A percentile compares a stretch with the other conserved stretches of the same genome.
These are phyloP conservation scores for Epichloe glyceriae DNA, from an alignment of 2,329 filamentous ascomycete genomes.

Conservation along the genomic window DNA sequence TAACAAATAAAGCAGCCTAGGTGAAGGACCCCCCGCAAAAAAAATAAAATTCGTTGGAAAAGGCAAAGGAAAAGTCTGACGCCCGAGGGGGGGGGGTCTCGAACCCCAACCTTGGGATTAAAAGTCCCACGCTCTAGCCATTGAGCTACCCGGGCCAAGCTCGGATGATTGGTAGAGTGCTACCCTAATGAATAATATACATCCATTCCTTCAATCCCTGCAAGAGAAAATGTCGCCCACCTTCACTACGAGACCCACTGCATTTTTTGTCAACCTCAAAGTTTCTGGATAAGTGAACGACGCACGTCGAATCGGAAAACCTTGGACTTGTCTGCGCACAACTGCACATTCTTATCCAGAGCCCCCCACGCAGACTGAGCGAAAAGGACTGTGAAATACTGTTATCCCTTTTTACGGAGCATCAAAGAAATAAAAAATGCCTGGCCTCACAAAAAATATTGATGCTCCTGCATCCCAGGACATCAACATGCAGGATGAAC, in stretches of 20 bases:
- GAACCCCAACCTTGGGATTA: constrained; percentile 22
- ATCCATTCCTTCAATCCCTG: fast-evolving
- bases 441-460: constrained; percentile 25
- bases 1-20: not conserved
- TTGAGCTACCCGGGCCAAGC: constrained; percentile 19
- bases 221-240: not conserved
- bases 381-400: too few species aligned
- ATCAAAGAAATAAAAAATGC: constrained; percentile 17
- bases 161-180: not conserved
- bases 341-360: not conserved
- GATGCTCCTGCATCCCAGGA: constrained; percentile 20
- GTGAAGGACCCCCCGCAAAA: not conserved
- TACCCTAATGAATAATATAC: not conserved
- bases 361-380: too few species aligned
- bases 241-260: not conserved
- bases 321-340: not conserved
- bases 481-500: constrained; percentile 32
- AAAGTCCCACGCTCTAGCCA: constrained; percentile 22
- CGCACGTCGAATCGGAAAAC: not conserved
- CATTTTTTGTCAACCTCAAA: constrained; percentile 3
- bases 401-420: too few species aligned
- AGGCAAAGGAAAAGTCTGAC: constrained; percentile 1
- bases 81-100: constrained; percentile 21
- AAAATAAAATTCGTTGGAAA: fast-evolving
- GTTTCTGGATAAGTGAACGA: constrained; percentile 3